Percentiles rank a stretch among this genome's conserved stretches.
phyloP scores from a whole-genome alignment of 208 protist species.

The Angomonas ambiguus region DNA sequence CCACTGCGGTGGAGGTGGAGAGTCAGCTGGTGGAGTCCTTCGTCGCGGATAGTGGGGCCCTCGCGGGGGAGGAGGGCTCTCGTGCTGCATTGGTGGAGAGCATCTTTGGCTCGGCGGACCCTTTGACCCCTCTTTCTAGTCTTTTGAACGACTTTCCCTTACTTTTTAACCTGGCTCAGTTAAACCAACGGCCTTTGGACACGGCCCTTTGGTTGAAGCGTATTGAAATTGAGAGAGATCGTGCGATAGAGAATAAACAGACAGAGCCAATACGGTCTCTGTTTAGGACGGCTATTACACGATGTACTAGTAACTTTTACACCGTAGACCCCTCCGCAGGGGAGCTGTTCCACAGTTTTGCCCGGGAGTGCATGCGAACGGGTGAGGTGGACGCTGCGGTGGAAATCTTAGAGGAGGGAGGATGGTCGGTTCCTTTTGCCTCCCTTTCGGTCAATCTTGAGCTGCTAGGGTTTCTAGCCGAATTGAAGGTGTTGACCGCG shows the following conservation, averaged over 20 bases:
- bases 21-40: constrained; percentile 74
- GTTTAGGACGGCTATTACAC: constrained; percentile 62
- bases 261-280: constrained; percentile 33
- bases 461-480: constrained; percentile 54
- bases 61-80: not conserved
- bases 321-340: constrained; percentile 44
- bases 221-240: constrained; percentile 61
- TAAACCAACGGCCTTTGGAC: constrained; percentile 37
- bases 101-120: constrained; percentile 18
- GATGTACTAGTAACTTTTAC: constrained; percentile 48
- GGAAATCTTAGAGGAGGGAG: constrained; percentile 39
- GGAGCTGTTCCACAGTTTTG: constrained; percentile 54
- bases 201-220: constrained; percentile 73
- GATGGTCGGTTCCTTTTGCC: constrained; percentile 60
- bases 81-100: not conserved
- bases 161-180: constrained; percentile 62
- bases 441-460: constrained; percentile 43
- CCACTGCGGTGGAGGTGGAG: constrained; percentile 56
- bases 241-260: constrained; percentile 6
- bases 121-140: constrained; percentile 28
- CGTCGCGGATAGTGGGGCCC: constrained; percentile 7
- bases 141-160: constrained; percentile 50
- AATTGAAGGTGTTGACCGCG: constrained; percentile 41
- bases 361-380: constrained; percentile 33
- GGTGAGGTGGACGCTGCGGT: constrained; percentile 29